Conservation (phyloP, 805 yeast genomes). For the Suhomyces faveliae region DNA sequence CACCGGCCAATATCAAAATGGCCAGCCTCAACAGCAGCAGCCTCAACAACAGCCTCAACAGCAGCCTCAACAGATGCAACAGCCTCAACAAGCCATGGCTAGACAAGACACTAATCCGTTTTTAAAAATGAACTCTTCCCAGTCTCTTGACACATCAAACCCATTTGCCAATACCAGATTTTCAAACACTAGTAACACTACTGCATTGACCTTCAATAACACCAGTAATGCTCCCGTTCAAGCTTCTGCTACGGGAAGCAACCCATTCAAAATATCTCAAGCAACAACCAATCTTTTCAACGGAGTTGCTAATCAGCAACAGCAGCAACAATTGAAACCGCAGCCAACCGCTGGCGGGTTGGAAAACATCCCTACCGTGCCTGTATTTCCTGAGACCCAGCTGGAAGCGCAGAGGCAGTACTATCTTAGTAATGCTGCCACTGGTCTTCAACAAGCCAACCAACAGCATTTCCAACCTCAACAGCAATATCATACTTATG, state of each 20-base stretch:
- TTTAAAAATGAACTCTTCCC: constrained; percentile 18
- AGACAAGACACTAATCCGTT: constrained; percentile 40
- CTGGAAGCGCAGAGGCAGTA: constrained; percentile 39
- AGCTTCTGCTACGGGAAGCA: constrained; percentile 48
- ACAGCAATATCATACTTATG: constrained; percentile 12
- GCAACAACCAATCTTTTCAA: constrained; percentile 34
- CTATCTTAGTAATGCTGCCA: constrained; percentile 35
- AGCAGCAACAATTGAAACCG: constrained; percentile 33
- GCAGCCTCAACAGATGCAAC: constrained; percentile 10
- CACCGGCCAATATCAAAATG: constrained; percentile 8
- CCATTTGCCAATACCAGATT: constrained; percentile 47
- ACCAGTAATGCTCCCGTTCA: constrained; percentile 23
- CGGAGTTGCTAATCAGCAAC: constrained; percentile 19
- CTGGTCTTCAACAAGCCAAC: constrained; percentile 28
- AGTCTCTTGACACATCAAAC: constrained; percentile 33
- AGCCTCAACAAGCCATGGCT: constrained; percentile 29
- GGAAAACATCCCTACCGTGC: constrained; percentile 60
- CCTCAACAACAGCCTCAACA: constrained; percentile 13
- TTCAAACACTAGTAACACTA: constrained; percentile 29
- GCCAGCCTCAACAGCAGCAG: constrained; percentile 9
- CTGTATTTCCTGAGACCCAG: constrained; percentile 69
- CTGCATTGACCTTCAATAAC: constrained; percentile 27
- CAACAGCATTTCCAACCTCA: constrained; percentile 23
- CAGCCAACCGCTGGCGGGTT: constrained; percentile 75
- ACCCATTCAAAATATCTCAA: constrained; percentile 55